phyloP scores from a whole-genome alignment of 2,329 filamentous ascomycete species.

The Scopulariopsis brevicaulis region DNA sequence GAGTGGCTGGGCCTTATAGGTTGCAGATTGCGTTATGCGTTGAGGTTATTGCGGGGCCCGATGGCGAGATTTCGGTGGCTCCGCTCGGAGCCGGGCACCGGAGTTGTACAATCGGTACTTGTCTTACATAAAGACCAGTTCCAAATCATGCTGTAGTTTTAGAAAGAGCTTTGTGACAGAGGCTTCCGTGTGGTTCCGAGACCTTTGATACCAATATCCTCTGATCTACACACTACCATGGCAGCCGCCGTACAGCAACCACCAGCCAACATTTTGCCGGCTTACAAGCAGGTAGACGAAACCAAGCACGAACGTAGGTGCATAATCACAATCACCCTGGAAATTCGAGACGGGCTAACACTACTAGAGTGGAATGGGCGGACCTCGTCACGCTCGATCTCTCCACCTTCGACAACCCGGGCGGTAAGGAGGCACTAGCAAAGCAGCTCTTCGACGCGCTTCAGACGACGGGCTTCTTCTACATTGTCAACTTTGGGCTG shows the following conservation, averaged over 20 bases:
- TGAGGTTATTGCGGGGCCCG: neutral
- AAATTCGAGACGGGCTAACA: neutral
- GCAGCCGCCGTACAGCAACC: slow-evolving; percentile 1
- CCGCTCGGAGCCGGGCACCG: neutral
- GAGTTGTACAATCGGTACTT: neutral
- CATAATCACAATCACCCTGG: neutral
- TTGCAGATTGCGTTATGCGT: neutral
- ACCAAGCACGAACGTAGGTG: slow-evolving; percentile 20
- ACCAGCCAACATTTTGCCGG: slow-evolving; percentile 11
- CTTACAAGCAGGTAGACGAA: slow-evolving; percentile 21
- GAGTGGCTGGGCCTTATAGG: neutral
- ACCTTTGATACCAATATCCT: neutral
- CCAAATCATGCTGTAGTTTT: neutral
- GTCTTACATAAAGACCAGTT: neutral
- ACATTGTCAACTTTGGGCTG: slow-evolving; percentile 52
- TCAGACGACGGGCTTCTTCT: slow-evolving; percentile 40
- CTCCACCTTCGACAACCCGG: slow-evolving; percentile 37
- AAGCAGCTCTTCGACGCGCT: slow-evolving; percentile 43
- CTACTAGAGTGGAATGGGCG: slow-evolving; percentile 29
- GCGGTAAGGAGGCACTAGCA: slow-evolving; percentile 40
- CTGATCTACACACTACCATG: neutral
- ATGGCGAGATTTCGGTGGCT: neutral
- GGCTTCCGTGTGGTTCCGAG: neutral
- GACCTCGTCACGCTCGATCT: slow-evolving; percentile 47
- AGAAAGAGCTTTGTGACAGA: neutral